These are phyloP conservation scores for Aschersonia sp. DNA, from an alignment of 2,329 filamentous ascomycete genomes.

Conservation along the genomic window DNA sequence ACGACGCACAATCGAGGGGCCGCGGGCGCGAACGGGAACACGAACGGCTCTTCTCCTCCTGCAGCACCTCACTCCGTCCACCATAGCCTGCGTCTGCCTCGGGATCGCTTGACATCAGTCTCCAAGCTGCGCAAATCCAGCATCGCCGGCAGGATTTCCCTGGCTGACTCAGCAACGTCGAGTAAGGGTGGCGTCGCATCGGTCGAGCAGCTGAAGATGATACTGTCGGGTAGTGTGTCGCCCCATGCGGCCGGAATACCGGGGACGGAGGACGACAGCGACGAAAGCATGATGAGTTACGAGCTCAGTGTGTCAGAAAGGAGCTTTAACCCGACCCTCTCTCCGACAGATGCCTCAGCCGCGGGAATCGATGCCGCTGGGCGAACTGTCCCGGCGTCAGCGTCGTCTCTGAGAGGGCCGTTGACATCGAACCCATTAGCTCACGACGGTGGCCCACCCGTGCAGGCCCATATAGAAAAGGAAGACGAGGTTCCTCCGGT, in stretches of 20 bases:
- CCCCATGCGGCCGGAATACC: constrained; percentile 21
- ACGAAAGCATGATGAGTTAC: constrained; percentile 58
- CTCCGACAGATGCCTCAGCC: constrained; percentile 6
- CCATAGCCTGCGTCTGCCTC: constrained; percentile 30
- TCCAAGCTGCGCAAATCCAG: constrained; percentile 38
- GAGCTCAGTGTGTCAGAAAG: constrained; percentile 53
- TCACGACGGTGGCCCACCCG: constrained; percentile 7
- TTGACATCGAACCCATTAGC: constrained; percentile 27
- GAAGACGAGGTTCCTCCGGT: constrained; percentile 36
- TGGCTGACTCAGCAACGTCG: constrained; percentile 25
- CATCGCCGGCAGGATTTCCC: constrained; percentile 35
- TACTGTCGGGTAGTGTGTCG: constrained; percentile 35
- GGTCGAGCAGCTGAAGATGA: constrained; percentile 49
- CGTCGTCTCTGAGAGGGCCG: constrained; percentile 19
- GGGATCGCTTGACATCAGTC: constrained; percentile 17
- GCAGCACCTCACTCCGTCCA: constrained; percentile 34
- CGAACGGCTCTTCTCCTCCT: constrained; percentile 21
- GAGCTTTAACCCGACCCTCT: constrained; percentile 35
- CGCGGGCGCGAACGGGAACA: constrained; percentile 21
- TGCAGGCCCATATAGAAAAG: constrained; percentile 1
- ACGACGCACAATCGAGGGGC: constrained; percentile 30
- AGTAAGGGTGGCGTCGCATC: constrained; percentile 39
- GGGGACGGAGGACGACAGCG: constrained; percentile 35
- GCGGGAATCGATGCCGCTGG: constrained; percentile 11
- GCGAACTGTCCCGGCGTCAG: constrained; percentile 19